phyloP scores from a whole-genome alignment of 306 rosid genomes.

The Styphnolobium japonicum region DNA sequence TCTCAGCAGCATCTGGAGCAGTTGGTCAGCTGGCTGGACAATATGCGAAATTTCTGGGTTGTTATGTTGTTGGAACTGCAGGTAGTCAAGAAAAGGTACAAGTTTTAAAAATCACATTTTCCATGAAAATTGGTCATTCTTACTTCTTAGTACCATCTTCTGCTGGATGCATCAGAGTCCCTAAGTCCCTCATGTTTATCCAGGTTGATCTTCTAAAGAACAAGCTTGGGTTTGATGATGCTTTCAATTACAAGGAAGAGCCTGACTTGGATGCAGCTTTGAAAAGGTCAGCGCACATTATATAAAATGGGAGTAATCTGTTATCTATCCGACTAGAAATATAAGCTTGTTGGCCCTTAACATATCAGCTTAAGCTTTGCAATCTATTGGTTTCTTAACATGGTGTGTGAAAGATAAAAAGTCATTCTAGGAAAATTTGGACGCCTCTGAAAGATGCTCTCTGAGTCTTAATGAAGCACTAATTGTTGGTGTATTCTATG shows the following conservation, averaged over 20 bases:
- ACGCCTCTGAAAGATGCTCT: neutral
- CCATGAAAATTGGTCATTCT: neutral
- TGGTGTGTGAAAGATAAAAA: neutral
- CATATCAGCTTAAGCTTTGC: neutral
- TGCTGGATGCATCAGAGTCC: neutral
- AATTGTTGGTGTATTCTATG: neutral
- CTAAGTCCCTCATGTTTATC: neutral
- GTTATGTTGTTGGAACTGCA: slow-evolving; percentile 40
- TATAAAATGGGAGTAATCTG: neutral
- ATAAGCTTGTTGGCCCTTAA: neutral
- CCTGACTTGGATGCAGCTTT: slow-evolving; percentile 30
- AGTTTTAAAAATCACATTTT: neutral
- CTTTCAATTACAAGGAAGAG: slow-evolving; percentile 36
- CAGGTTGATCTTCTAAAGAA: slow-evolving; percentile 38
- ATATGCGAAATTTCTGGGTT: slow-evolving; percentile 31
- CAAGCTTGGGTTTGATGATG: slow-evolving; percentile 37
- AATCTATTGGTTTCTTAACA: neutral
- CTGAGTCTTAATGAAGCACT: neutral
- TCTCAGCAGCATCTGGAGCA: slow-evolving; percentile 39
- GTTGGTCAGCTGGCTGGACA: slow-evolving; percentile 40
- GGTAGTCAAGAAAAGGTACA: slow-evolving; percentile 31
- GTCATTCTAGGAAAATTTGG: neutral
- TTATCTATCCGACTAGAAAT: neutral
- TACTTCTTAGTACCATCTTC: neutral
- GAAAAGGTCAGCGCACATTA: slow-evolving; percentile 11